Base-by-base conservation (phyloP, 495 filamentous ascomycete genomes). In the Aspergillus carlsbadensis region DNA sequence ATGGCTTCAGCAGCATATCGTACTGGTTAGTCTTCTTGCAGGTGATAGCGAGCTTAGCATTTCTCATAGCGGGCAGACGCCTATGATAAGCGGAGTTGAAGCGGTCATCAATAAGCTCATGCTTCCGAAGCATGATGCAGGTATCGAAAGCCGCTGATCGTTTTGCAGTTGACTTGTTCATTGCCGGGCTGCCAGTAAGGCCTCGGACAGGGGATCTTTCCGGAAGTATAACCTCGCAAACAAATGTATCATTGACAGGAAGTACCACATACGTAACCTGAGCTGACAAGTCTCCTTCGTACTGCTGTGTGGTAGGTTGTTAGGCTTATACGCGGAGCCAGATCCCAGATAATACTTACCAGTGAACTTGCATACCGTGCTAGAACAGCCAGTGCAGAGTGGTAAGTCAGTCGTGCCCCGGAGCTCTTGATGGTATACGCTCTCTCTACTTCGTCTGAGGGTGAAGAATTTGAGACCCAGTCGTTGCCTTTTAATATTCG, bases 121-220 rank as follows among this genome's bases (percentile, higher is more conserved):
- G 77, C 53, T 83, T 81, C 21, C 87, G 76, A 5, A 98, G 80
- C 51, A 83, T 53, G 3, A 94, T 59, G 61, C 92, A 96, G 40
- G 88, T 81, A 64, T 94, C 87, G 65, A 94, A 98, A 3, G 94
- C 94, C 13, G 91, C 94, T 7, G 92, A 87, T 59, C 89, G 86
- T 69, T 96, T 96, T n/a, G 94, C 94, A 13, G 83, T 72, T 20
- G 84, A 73, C 65, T 95, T 98, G 48, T 78, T 87, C 2, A 71
- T 52, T 48, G 80, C 81, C 1, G 81, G 69, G 10, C 61, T 64
- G 33, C 94, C 93, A 36, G 82, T 78, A 10, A 85, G 76, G 40
- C 79, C 83, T 55, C 75, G 73, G 43, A 97, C 76, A 0, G 91
- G 91, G 0, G 91, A 91, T 21, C 71, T 80, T 37, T 87, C 82